Evolutionary conservation across 1,139 yeast genomes (phyloP), one percentile per base, ranked within the genome.

Genomic region (Candida pseudoviswanathii): DNA sequence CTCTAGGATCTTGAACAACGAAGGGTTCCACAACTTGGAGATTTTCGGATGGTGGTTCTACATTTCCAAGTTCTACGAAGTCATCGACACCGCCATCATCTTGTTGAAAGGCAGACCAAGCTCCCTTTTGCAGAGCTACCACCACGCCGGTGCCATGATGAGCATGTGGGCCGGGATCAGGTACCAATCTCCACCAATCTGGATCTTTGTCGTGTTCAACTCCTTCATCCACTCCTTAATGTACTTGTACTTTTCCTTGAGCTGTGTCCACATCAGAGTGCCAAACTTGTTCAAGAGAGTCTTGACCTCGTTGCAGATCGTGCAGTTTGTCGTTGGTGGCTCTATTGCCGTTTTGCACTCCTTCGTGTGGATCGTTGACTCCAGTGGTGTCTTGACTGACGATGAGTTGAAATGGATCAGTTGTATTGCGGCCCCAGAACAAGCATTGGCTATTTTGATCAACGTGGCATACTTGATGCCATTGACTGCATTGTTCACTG

Each of bases 131-230:
- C 92, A 86, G 67, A 82, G 89, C 53, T 86, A 86, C 66, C 92
- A 86, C 64, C 94, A 86, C 64, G 82, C 92, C 2, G 94, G 92
- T 37, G 94, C 94, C 45, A 86, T 86, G 86, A 73, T 86, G 70
- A 84, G 89, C 57, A 86, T 86, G 92, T 86, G 91, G 91, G 82
- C 88, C 2, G 94, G 92, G 3, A 80, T 85, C 51, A 71, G 92
- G 51, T 86, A 71, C 65, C 81, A 81, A 51, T 80, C 89, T 9
- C 89, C 91, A 8, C 92, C 92, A 38, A 85, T 86, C 62, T 86
- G 92, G 94, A 83, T 86, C 57, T 86, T 86, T 66, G 91, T 86
- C 47, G 89, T 84, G 27, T 86, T 86, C 79, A 86, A 86, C 72
- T 85, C 90, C 10, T 81, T 86, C 62, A 85, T 86, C 62, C 92